Evolutionary conservation across 176 grass and related monocot genomes (phyloP).

Genomic region (Musa troglodytarum): DNA sequence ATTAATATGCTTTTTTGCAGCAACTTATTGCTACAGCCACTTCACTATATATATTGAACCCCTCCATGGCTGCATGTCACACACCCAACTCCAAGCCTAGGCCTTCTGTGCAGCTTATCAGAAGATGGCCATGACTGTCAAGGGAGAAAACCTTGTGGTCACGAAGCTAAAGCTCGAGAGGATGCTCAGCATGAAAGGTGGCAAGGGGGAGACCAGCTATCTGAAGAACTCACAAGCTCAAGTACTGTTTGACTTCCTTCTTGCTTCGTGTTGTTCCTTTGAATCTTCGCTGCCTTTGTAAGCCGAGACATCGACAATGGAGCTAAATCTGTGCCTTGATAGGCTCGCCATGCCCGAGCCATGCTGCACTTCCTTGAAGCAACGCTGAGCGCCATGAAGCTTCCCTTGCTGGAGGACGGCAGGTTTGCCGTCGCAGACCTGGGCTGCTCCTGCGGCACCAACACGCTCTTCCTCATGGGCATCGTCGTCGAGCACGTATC

Average conservation of each 20-base stretch:
- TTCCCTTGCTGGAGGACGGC: neutral
- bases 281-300: neutral
- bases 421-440: neutral
- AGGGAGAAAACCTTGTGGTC: neutral
- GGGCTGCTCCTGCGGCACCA: neutral
- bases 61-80: neutral
- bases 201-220: constrained; percentile 4
- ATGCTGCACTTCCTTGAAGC: neutral
- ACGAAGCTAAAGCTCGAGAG: neutral
- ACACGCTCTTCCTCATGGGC: neutral
- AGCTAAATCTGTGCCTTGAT: neutral
- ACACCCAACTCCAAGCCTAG: neutral
- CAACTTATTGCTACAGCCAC: neutral
- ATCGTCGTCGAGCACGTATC: constrained; percentile 1
- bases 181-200: constrained; percentile 15
- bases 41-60: neutral
- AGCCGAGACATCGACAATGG: neutral
- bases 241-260: neutral
- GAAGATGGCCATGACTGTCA: neutral
- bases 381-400: neutral
- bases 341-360: neutral
- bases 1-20: neutral
- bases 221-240: constrained; percentile 10
- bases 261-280: neutral
- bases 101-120: neutral